Percentiles rank a stretch among this genome's conserved stretches.
Evolutionary conservation across 2,329 filamentous ascomycete species (phyloP).

Genomic region (Aspergillus quadrilineatus): DNA sequence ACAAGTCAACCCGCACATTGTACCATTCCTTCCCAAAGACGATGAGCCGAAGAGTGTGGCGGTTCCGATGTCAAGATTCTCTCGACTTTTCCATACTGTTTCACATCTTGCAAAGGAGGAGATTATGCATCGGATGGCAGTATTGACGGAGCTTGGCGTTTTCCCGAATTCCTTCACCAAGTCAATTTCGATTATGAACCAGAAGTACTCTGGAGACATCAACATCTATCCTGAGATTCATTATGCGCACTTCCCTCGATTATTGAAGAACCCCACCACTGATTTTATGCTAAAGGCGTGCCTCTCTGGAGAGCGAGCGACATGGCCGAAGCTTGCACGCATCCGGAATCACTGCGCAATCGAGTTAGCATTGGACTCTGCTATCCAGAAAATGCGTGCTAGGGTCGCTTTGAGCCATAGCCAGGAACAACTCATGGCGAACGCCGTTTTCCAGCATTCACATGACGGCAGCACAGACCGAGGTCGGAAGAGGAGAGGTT

Average conservation of each 20-base stretch:
- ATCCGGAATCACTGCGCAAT: slow-evolving; percentile 86
- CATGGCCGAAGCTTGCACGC: slow-evolving; percentile 85
- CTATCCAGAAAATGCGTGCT: slow-evolving; percentile 42
- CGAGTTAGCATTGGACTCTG: slow-evolving; percentile 68
- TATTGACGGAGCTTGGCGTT: slow-evolving; percentile 75
- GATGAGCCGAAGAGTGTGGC: slow-evolving; percentile 48
- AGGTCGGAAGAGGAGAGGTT: slow-evolving; percentile 30
- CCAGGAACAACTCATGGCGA: slow-evolving; percentile 23
- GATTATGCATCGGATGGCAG: slow-evolving; percentile 74
- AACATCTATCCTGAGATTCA: slow-evolving; percentile 83
- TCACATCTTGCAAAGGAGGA: slow-evolving; percentile 76
- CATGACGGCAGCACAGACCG: slow-evolving; percentile 25
- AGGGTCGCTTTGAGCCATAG: slow-evolving; percentile 37
- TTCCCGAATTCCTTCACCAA: slow-evolving; percentile 79
- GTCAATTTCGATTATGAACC: slow-evolving; percentile 74
- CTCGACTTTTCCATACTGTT: slow-evolving; percentile 63
- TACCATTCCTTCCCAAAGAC: slow-evolving; percentile 78
- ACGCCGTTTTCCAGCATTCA: slow-evolving; percentile 17
- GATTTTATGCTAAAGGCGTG: slow-evolving; percentile 84
- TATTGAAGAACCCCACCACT: slow-evolving; percentile 78
- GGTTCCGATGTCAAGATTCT: slow-evolving; percentile 34
- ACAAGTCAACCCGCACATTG: slow-evolving; percentile 91
- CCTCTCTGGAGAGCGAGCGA: slow-evolving; percentile 76
- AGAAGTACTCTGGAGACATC: slow-evolving; percentile 92
- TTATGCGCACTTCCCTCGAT: slow-evolving; percentile 69